Evolutionary conservation across 768 basidiomycete genomes (phyloP), one percentile per base, ranked within the genome.

Genomic region (Tephrocybe sp.): DNA sequence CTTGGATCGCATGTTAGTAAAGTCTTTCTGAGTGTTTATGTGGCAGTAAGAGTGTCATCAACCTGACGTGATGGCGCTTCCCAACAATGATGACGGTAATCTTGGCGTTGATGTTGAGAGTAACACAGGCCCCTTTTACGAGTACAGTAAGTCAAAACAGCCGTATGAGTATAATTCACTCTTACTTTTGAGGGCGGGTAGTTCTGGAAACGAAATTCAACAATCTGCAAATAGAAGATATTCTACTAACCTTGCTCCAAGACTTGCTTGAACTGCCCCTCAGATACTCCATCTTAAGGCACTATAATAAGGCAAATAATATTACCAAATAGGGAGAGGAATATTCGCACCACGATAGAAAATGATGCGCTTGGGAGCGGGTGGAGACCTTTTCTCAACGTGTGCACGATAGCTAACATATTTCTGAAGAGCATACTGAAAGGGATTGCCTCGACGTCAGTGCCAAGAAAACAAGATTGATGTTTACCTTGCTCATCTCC

Each of bases 311-410:
- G 59, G 10, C 10, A 25, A 23, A 17, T 30, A 48, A 45, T n/a
- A 44, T 37, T 53, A 15, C 48, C 25, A 11, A 32, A 15, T 24
- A 30, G 1, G 45, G 34, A 18, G 39, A 37, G 54, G n/a, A n/a
- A n/a, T n/a, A n/a, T n/a, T n/a, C 70, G 15, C 55, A 86, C 86
- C 85, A 54, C 88, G 79, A 62, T 85, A 91, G 67, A 90, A 88
- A 48, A 91, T 81, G 46, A 91, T 81, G 2, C 87, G 80, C 56
- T 80, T 83, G 2, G 88, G 88, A n/a, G 72, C 63, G 11, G 62
- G 51, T 24, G 70, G 70, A 3, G 63, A 61, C 45, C 70, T 73
- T 65, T 75, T 80, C 67, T 89, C 87, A 1, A 73, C 71, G n/a
- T 58, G 55, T 24, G 64, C 57, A n/a, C 83, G 76, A 61, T 88